phyloP scores from a whole-genome alignment of 495 filamentous ascomycete genomes.

The Daldinia loculata region DNA sequence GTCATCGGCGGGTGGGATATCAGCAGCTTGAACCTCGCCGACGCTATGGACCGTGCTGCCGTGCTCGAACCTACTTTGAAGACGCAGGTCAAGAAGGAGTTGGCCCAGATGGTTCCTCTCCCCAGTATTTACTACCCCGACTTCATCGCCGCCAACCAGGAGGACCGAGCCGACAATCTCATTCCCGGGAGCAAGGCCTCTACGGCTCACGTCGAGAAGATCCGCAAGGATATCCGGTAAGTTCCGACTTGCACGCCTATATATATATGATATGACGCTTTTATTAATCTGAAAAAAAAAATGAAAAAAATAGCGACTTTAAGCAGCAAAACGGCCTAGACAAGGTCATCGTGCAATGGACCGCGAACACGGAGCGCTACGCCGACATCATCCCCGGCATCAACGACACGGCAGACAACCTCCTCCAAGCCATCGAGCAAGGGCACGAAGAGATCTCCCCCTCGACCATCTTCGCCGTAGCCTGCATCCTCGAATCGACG shows the following conservation, averaged over 20 bases:
- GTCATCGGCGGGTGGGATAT: slow-evolving; percentile 98
- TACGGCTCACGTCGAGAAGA: slow-evolving; percentile 87
- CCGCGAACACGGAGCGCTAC: slow-evolving; percentile 97
- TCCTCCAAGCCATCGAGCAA: slow-evolving; percentile 82
- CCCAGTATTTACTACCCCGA: slow-evolving; percentile 98
- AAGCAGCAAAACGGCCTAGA: slow-evolving; percentile 86
- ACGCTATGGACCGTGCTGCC: slow-evolving; percentile 93
- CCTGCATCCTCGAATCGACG: slow-evolving; percentile 84
- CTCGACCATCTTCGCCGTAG: slow-evolving; percentile 95
- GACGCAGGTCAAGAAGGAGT: slow-evolving; percentile 86
- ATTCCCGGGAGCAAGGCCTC: slow-evolving; percentile 83
- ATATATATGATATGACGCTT: neutral
- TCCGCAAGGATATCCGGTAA: slow-evolving; percentile 94
- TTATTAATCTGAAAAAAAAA: slow-evolving; percentile 46
- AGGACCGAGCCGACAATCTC: slow-evolving; percentile 93
- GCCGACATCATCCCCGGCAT: slow-evolving; percentile 87
- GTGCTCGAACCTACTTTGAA: slow-evolving; percentile 96
- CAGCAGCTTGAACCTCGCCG: slow-evolving; percentile 83
- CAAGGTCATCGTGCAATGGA: slow-evolving; percentile 98
- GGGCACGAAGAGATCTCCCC: slow-evolving; percentile 91
- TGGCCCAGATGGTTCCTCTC: slow-evolving; percentile 87
- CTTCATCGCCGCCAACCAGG: slow-evolving; percentile 99
- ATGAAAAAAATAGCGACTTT: slow-evolving; percentile 80
- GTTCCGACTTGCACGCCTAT: slow-evolving; percentile 20
- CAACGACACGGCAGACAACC: slow-evolving; percentile 96